Base-by-base conservation (phyloP, 2,329 filamentous ascomycete species). In the Fusarium setosum region DNA sequence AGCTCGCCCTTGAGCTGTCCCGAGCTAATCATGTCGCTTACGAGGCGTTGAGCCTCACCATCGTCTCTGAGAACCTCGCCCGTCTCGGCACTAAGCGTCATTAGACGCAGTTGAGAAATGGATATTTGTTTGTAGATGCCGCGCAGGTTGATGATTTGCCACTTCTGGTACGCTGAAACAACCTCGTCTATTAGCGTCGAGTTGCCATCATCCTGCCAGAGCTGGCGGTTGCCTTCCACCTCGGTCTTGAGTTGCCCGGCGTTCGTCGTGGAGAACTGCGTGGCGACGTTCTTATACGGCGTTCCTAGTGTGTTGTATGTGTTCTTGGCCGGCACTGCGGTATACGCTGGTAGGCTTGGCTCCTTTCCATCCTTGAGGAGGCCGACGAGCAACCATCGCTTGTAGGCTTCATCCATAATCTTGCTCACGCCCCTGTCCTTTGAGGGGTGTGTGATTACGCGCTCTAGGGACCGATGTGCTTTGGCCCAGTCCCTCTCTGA, bases 361-460 rank as follows among this genome's bases (percentile, higher is more conserved):
- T 82, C 81, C 70, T 83, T 86, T 67, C 94, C 94, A 52, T 89
- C 81, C 7, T 87, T 83, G 17, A 99, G 81, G 54, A 97, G 83
- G 52, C 89, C 88, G 10, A 94, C 85, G 15, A 99, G 80, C 9
- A 96, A 75, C 92, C 93, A 97, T 77, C 95, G 96, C 80, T 95
- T 96, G 82, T 97, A 95, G 6, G 93, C 92, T 67, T 97, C 93
- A 5, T 92, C 83, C 91, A 96, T 96, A 49, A 96, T 84, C 74
- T 89, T 90, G 76, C 90, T 95, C 12, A 88, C 83, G 32, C 87
- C 84, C 29, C 83, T 81, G 18, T 89, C 89, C 50, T 81, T 83
- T 1, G 84, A 82, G 1, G 94, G 92, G 57, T 90, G 89, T 4
- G 89, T 86, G 32, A 97, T 81, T 40, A 88, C 86, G 59, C 87